Base-by-base conservation (phyloP, 495 filamentous ascomycete species). In the Tuber magnatum region DNA sequence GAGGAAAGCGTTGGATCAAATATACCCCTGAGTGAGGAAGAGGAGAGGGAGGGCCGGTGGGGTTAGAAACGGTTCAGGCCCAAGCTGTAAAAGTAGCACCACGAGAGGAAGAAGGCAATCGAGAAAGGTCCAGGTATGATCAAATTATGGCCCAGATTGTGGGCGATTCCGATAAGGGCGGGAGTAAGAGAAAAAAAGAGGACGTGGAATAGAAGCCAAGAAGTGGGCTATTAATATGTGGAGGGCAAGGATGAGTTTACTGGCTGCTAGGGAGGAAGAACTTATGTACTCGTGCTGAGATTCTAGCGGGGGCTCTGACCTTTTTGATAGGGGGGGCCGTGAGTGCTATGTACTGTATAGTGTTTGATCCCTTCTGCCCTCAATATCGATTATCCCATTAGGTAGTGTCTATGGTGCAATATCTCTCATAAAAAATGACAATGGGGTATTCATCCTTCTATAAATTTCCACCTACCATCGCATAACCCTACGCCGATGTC, bases 251-350 rank as follows among this genome's bases (percentile, higher is more conserved):
- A 85, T 86, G 79, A 91, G 88, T 80, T 81, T 92, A 61, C 81
- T 92, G 38, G 90, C 89, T 71, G 91, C 90, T 14, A 88, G 89
- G 16, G 91, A 94, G 82, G 90, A 94, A 85, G 92, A 94, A 82
- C 87, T 92, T 91, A 89, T 78, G 91, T 89, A 48, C 42, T n/a
- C 39, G 2, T 40, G 2, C 39, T 7, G 39, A 3, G 7, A 3
- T 40, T 40, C 39, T 2, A 7, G 39, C 3, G 39, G 39, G 2
- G 39, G 39, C 7, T 40, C 39, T 40, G 39, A 40, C 39, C 7
- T 40, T 7, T 40, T 40, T 40, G n/a, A n/a, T n/a, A n/a, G n/a
- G n/a, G n/a, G n/a, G n/a, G n/a, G n/a, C n/a, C n/a, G n/a, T n/a
- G n/a, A n/a, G n/a, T n/a, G n/a, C n/a, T n/a, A n/a, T n/a, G n/a